A percentile compares a stretch with the other conserved stretches of the same genome.
These are phyloP conservation scores for Alternaria conjuncta DNA, from an alignment of 2,329 filamentous ascomycete species.

Conservation along the genomic window DNA sequence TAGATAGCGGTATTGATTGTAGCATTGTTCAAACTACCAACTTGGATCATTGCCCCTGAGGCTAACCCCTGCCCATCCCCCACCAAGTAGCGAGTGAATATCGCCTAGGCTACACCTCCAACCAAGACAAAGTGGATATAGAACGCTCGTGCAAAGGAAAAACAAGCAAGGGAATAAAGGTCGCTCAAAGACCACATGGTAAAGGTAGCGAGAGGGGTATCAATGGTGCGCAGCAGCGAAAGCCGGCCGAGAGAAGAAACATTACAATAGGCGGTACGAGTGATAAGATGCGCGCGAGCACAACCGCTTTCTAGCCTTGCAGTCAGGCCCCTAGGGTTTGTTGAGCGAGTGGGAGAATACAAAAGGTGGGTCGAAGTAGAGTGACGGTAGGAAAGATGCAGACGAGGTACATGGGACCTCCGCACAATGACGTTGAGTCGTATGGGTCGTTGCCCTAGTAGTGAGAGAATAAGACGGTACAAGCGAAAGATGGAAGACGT, in stretches of 20 bases:
- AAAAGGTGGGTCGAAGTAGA: not conserved
- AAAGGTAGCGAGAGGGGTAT: conserved; percentile 18
- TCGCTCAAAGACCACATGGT: not conserved
- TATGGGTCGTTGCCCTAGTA: conserved; percentile 2
- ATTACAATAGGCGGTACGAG: conserved; percentile 19
- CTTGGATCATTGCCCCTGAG: not conserved
- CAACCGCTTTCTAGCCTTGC: conserved; percentile 21
- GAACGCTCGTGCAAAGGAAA: conserved; percentile 51
- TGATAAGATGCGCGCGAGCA: conserved; percentile 20
- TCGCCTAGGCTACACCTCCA: not conserved
- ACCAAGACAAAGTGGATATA: conserved; percentile 31
- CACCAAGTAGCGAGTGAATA: not conserved
- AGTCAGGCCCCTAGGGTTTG: conserved; percentile 7
- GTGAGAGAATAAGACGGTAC: not conserved
- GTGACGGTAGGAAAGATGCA: conserved; percentile 2
- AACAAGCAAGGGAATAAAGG: conserved; percentile 2
- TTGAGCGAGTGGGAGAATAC: conserved; percentile 4
- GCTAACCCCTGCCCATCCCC: not conserved
- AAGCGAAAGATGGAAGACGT: not conserved
- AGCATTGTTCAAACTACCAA: conserved; percentile 10
- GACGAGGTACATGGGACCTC: not conserved
- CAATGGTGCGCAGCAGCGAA: conserved; percentile 12
- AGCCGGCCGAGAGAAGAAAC: conserved; percentile 6
- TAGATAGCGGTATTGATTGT: not conserved
- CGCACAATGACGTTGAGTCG: conserved; percentile 9